Base-by-base conservation (phyloP, 2,329 filamentous ascomycete genomes). In the Aspergillus pseudoglaucus region DNA sequence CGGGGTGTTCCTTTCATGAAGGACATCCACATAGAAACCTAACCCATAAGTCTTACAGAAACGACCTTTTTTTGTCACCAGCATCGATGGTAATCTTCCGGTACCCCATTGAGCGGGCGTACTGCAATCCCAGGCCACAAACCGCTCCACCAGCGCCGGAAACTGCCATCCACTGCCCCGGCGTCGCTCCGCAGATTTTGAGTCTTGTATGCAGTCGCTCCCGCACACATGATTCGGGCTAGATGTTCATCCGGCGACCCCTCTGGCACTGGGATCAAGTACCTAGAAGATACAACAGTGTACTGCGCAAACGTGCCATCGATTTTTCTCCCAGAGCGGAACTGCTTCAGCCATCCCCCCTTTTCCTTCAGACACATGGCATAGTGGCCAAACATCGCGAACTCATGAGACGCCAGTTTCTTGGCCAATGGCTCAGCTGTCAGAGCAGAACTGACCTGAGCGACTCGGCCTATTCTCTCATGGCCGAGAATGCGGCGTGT, bases 401-500 rank as follows among this genome's bases (percentile, higher is more conserved):
- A 58, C 45, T 55, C 55, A 59, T 22, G 53, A 52, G 8, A 58
- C 47, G 0, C 55, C 55, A 1, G 58, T 61, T 4, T 57, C 54
- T 4, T 62, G 51, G 0, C 63, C 63, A 4, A 45, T 4, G 54
- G 25, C n/a, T 52, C 48, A 23, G 15, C 9, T 15, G 37, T 9
- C 1, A 70, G 60, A 30, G 63, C 60, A 25, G 61, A 58, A 1
- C 73, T 74, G 1, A 75, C 50, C 20, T 53, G 59, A 3, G 60
- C 66, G 14, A 75, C 60, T 9, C 58, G 59, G 1, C 74, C 74
- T 1, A 74, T 68, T 6, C 73, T 74, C 51, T 76, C 74, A 42
- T 76, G 74, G 3, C 74, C 73, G 0, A 45, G 46, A 2, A 53
- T 45, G 15, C 15, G 9, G 9, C 37, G 9, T 9, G 15, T 15